Evolutionary conservation across 805 yeast genomes (phyloP), one percentile per base, ranked within the genome.

Genomic region (Schwanniomyces pseudopolymorphus): DNA sequence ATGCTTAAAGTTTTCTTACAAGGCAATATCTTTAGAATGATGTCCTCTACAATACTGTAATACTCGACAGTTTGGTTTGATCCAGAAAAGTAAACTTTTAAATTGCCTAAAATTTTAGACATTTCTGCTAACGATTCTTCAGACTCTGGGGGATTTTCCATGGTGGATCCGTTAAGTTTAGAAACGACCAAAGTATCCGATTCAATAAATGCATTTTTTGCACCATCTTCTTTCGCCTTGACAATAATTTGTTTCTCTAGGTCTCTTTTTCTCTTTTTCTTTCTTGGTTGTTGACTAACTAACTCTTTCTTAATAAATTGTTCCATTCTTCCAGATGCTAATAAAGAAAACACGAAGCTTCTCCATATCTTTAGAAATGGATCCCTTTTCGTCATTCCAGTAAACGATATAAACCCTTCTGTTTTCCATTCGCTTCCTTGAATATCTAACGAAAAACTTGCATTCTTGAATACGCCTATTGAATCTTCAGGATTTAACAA

Each of bases 371-470:
- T 67, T 37, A 69, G 63, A 46, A 65, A 72, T 3, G 71, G 68
- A 48, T 72, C 78, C 39, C 67, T 57, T 49, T 71, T 72, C 4
- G 73, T 65, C 26, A 71, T 50, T 3, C 75, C 77, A 21, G 69
- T 60, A 40, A 68, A 72, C 1, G 76, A 67, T 17, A 72, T 43
- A 6, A 63, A 58, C 2, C 78, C 78, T 39, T 70, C 75, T 40
- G 62, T 66, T 49, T 71, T 76, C 66, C 74, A 64, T 20, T 50
- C 48, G 2, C 63, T 58, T 8, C 77, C 76, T 43, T 72, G 76
- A 4, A 70, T 58, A 39, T 59, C 53, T 17, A 71, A 48, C 0
- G 75, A 63, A 45, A 40, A 57, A 40, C 70, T 67, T 5, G 77
- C 72, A 44, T 62, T 59, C 17, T 66, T 49, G 39, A 70, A 69